Conservation (phyloP, 2,329 filamentous ascomycete genomes). For the Botrytis elliptica region DNA sequence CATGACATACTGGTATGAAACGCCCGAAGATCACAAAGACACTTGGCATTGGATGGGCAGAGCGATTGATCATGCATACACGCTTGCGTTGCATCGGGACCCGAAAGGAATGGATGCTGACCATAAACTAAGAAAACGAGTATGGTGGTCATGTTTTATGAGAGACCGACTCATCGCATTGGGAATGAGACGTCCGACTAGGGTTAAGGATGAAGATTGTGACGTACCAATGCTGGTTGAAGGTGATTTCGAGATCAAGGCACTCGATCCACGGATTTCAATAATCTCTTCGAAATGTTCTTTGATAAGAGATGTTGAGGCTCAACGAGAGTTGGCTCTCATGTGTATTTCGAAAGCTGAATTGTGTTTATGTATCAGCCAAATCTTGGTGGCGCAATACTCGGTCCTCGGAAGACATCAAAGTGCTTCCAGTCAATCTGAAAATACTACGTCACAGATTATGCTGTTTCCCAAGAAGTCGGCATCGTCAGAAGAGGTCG, state of each 20-base stretch:
- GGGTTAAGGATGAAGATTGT: conserved; percentile 91
- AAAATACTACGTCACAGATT: conserved; percentile 69
- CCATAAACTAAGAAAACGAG: conserved; percentile 86
- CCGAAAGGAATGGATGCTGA: conserved; percentile 74
- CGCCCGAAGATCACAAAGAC: conserved; percentile 93
- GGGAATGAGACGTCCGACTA: conserved; percentile 87
- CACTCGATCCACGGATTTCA: conserved; percentile 65
- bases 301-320: conserved; percentile 65
- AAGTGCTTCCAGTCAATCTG: conserved; percentile 72
- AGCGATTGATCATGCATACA: conserved; percentile 87
- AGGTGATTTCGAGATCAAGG: conserved; percentile 77
- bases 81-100: conserved; percentile 88
- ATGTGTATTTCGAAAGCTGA: conserved; percentile 93
- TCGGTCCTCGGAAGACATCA: conserved; percentile 85
- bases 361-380: conserved; percentile 83
- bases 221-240: conserved; percentile 88
- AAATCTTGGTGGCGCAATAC: conserved; percentile 88
- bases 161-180: conserved; percentile 88
- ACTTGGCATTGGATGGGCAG: conserved; percentile 99
- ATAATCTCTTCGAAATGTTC: conserved; percentile 70
- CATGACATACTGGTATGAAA: conserved; percentile 98
- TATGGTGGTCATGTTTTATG: conserved; percentile 99
- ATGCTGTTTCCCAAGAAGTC: conserved; percentile 90
- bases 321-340: conserved; percentile 75
- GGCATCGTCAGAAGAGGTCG: conserved; percentile 75